These are phyloP conservation scores for Colletotrichum sp. DNA, from an alignment of 2,329 filamentous ascomycete genomes.

Conservation along the genomic window DNA sequence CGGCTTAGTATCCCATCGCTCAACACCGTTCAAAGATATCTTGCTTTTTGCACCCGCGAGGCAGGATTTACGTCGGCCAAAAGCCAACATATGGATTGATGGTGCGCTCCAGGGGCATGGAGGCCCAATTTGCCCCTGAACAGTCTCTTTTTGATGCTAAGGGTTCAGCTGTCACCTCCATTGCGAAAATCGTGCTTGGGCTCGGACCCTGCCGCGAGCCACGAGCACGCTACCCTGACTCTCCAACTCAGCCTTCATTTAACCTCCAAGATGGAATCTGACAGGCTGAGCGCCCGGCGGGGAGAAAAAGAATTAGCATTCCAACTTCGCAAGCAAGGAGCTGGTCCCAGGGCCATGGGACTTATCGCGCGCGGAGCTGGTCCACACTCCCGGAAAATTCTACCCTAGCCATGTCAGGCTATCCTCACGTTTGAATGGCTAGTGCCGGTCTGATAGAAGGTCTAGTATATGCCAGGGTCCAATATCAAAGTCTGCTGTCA, in stretches of 20 bases:
- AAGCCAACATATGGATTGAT: not conserved
- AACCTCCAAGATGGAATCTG: not conserved
- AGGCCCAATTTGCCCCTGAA: not conserved
- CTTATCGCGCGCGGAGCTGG: not conserved
- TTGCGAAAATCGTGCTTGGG: not conserved
- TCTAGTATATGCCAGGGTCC: not conserved
- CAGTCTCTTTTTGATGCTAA: not conserved
- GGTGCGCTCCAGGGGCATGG: not conserved
- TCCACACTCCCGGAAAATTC: not conserved
- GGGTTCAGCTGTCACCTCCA: constrained; percentile 3
- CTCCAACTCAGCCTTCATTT: not conserved
- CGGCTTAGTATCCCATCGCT: not conserved
- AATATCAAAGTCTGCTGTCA: not conserved
- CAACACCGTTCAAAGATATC: not conserved
- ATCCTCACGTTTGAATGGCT: not conserved
- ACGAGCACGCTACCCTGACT: not conserved
- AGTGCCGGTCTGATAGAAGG: not conserved
- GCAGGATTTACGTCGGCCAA: not conserved
- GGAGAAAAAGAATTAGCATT: not conserved
- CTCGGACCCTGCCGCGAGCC: constrained; percentile 2
- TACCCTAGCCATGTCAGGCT: not conserved
- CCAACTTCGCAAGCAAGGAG: not conserved
- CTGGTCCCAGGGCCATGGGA: not conserved
- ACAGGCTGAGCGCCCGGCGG: not conserved
- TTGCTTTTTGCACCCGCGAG: not conserved